Conservation (phyloP, 495 filamentous ascomycete genomes). For the Apiosordaria backusii region DNA sequence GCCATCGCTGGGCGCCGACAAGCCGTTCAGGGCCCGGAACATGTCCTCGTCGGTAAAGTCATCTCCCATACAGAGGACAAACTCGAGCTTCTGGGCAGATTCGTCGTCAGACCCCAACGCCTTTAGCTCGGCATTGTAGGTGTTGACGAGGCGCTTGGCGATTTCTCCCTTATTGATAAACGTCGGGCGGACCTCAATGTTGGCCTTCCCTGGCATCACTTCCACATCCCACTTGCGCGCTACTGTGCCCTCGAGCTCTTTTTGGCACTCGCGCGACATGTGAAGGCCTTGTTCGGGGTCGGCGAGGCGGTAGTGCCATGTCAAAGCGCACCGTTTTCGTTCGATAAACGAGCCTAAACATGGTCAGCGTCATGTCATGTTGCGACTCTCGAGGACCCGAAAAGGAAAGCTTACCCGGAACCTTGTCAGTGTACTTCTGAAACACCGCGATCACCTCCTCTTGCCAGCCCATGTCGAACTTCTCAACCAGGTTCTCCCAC, state of each 20-base stretch:
- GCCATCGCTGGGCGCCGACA: conserved; percentile 35
- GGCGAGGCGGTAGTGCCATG: conserved; percentile 93
- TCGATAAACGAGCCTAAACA: conserved; percentile 78
- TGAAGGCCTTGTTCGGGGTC: conserved; percentile 77
- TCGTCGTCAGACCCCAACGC: conserved; percentile 24
- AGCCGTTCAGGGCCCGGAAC: conserved; percentile 63
- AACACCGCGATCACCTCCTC: conserved; percentile 74
- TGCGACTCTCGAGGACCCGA: background rate
- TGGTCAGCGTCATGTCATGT: conserved; percentile 23
- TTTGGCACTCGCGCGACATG: conserved; percentile 71
- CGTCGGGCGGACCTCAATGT: conserved; percentile 91
- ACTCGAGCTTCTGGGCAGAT: conserved; percentile 58
- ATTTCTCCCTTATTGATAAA: conserved; percentile 98
- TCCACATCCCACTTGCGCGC: conserved; percentile 79
- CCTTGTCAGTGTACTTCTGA: conserved; percentile 76
- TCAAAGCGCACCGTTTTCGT: conserved; percentile 83
- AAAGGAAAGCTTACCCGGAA: conserved; percentile 55
- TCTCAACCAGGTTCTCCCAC: conserved; percentile 85
- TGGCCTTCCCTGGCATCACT: conserved; percentile 93
- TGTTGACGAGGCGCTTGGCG: conserved; percentile 67
- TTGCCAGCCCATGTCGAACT: conserved; percentile 85
- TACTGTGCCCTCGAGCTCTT: conserved; percentile 69
- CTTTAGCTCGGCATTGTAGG: conserved; percentile 50
- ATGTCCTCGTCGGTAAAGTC: conserved; percentile 97
- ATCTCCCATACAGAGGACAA: conserved; percentile 86